These are phyloP conservation scores for Chlorella sp. DNA, from an alignment of 139 green algal species.

Conservation along the genomic window DNA sequence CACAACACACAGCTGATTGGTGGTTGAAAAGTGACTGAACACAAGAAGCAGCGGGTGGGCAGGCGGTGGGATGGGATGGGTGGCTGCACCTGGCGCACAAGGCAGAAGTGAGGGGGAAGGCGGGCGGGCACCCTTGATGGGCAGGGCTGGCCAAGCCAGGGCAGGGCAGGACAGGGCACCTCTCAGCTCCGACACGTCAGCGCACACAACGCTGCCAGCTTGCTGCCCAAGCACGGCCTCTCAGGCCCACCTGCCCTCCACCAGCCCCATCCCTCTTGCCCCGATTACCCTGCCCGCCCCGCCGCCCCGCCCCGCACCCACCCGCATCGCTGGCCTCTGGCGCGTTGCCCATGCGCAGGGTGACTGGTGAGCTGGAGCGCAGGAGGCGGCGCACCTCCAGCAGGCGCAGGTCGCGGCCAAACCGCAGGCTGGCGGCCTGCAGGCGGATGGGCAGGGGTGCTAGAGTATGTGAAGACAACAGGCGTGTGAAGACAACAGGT, in stretches of 20 bases:
- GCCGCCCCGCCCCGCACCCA: slow-evolving; percentile 54
- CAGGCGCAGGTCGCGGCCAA: slow-evolving; percentile 80
- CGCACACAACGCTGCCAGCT: neutral
- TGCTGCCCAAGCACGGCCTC: neutral
- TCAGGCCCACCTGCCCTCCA: neutral
- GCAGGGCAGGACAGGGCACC: too few relatives aligned
- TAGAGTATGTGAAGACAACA: too few relatives aligned
- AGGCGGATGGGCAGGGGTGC: neutral
- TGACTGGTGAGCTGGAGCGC: slow-evolving; percentile 38
- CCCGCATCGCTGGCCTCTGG: slow-evolving; percentile 59
- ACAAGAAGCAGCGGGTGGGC: neutral
- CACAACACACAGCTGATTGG: neutral
- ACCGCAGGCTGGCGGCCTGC: slow-evolving; percentile 63
- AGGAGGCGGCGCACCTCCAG: slow-evolving; percentile 69
- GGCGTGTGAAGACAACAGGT: too few relatives aligned
- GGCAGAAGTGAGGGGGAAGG: neutral
- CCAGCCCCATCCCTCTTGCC: neutral
- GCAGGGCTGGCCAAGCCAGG: too few relatives aligned
- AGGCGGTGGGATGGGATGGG: neutral
- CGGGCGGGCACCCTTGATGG: neutral
- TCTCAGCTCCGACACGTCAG: neutral
- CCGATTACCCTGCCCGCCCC: too few relatives aligned
- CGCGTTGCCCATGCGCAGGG: slow-evolving; percentile 46
- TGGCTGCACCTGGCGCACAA: neutral
- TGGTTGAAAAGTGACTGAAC: neutral